Conservation (phyloP, 2,329 filamentous ascomycete genomes). For the Coleophoma crateriformis region DNA sequence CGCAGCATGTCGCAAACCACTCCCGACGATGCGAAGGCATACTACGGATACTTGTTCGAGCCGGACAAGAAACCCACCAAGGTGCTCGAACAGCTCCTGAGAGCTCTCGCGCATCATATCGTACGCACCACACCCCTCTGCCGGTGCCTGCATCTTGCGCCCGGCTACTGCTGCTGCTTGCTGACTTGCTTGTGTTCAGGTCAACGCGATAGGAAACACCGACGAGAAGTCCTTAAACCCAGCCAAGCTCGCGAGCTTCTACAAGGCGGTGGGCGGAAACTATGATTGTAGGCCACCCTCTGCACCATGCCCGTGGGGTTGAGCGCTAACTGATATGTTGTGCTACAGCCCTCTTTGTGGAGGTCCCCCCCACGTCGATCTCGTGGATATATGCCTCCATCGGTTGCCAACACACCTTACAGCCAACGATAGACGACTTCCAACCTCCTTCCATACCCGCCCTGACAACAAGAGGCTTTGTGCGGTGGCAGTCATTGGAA, state of each 20-base stretch:
- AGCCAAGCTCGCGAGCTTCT: slow-evolving; percentile 70
- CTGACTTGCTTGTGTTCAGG: slow-evolving; percentile 31
- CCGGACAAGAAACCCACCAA: slow-evolving; percentile 62
- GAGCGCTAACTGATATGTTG: neutral
- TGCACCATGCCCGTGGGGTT: neutral
- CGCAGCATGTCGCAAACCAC: slow-evolving; percentile 11
- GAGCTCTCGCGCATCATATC: slow-evolving; percentile 64
- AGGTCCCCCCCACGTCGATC: slow-evolving; percentile 66
- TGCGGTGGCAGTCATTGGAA: slow-evolving; percentile 91
- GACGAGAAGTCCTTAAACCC: slow-evolving; percentile 51
- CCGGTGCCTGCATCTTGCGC: neutral
- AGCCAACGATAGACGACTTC: slow-evolving; percentile 67
- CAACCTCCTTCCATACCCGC: slow-evolving; percentile 74
- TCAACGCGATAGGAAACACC: slow-evolving; percentile 52
- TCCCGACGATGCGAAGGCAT: slow-evolving; percentile 18
- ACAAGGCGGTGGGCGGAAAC: slow-evolving; percentile 67
- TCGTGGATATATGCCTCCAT: slow-evolving; percentile 91
- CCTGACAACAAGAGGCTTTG: slow-evolving; percentile 77
- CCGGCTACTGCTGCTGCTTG: too few species aligned
- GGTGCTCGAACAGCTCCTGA: slow-evolving; percentile 60
- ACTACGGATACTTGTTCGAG: slow-evolving; percentile 65
- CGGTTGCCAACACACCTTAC: slow-evolving; percentile 83
- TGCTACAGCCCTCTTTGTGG: slow-evolving; percentile 63
- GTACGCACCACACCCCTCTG: slow-evolving; percentile 41
- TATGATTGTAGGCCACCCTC: slow-evolving; percentile 52